phyloP scores from a whole-genome alignment of 2,329 filamentous ascomycete species.

The Blastomyces silverae region DNA sequence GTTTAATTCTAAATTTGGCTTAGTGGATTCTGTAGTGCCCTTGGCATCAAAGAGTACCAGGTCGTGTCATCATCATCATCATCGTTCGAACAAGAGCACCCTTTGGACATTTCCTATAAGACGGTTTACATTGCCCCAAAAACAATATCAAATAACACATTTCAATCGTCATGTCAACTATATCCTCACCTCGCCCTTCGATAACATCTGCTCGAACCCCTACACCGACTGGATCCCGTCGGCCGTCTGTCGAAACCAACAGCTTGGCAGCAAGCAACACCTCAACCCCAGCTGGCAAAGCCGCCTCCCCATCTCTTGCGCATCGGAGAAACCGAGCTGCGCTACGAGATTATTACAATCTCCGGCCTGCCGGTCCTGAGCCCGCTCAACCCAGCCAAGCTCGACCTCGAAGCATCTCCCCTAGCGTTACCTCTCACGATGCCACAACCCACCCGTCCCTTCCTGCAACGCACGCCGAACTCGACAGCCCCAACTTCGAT shows the following conservation, averaged over 20 bases:
- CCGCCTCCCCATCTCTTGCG: conserved; percentile 33
- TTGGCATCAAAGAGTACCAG: background rate
- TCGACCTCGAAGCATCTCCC: conserved; percentile 33
- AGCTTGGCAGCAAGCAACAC: conserved; percentile 41
- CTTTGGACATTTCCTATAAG: background rate
- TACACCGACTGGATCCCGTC: conserved; percentile 67
- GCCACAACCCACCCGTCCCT: conserved; percentile 34
- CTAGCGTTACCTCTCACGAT: conserved; percentile 35
- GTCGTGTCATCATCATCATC: background rate
- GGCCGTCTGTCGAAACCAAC: conserved; percentile 62
- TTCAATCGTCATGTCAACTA: conserved; percentile 49
- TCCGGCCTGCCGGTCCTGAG: conserved; percentile 49
- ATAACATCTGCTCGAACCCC: conserved; percentile 52
- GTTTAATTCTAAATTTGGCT: conserved; percentile 11
- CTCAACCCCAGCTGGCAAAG: conserved; percentile 37
- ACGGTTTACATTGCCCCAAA: background rate
- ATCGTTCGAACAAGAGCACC: background rate
- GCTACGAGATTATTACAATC: conserved; percentile 89
- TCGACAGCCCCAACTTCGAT: conserved; percentile 68
- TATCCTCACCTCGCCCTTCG: conserved; percentile 54
- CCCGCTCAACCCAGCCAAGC: conserved; percentile 26
- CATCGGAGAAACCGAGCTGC: conserved; percentile 69
- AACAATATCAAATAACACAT: background rate
- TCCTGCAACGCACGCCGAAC: conserved; percentile 45
- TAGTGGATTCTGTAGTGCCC: background rate